These are phyloP conservation scores for Fusarium caatingaense DNA, from an alignment of 2,329 filamentous ascomycete genomes.

Conservation along the genomic window DNA sequence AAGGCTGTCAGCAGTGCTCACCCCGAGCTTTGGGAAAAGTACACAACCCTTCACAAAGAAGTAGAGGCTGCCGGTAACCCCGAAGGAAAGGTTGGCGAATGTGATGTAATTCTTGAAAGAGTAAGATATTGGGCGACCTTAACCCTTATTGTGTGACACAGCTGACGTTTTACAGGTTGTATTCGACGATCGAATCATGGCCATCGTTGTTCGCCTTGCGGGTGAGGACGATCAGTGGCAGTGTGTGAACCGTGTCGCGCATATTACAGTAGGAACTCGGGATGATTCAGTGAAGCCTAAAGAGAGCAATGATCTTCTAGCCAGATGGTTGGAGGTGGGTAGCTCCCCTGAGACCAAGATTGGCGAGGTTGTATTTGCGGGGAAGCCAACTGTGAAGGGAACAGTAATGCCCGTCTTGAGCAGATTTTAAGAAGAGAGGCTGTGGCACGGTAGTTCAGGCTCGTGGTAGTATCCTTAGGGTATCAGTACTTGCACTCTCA, in stretches of 20 bases:
- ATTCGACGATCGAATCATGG: conserved; percentile 90
- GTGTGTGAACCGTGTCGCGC: conserved; percentile 81
- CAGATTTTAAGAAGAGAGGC: conserved; percentile 50
- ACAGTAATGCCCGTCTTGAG: conserved; percentile 61
- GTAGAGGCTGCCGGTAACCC: conserved; percentile 51
- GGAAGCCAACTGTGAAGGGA: conserved; percentile 61
- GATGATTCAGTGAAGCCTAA: conserved; percentile 83
- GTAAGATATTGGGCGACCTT: conserved; percentile 50
- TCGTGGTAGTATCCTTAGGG: background rate
- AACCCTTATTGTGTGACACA: background rate
- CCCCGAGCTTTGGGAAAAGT: conserved; percentile 80
- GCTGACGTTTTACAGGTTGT: conserved; percentile 66
- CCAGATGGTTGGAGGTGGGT: conserved; percentile 75
- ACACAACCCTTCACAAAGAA: conserved; percentile 68
- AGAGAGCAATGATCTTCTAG: conserved; percentile 90
- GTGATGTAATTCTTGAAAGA: conserved; percentile 72
- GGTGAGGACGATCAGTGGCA: conserved; percentile 69
- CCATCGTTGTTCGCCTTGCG: conserved; percentile 82
- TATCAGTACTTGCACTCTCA: background rate
- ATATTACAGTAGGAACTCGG: conserved; percentile 90
- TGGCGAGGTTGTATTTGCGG: conserved; percentile 61
- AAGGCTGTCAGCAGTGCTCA: conserved; percentile 70
- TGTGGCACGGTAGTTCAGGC: background rate
- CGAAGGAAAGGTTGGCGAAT: conserved; percentile 65
- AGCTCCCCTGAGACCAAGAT: conserved; percentile 58